These are phyloP conservation scores for Pseudozyma hubeiensis DNA, from an alignment of 1,284 basidiomycete species.

Conservation along the genomic window DNA sequence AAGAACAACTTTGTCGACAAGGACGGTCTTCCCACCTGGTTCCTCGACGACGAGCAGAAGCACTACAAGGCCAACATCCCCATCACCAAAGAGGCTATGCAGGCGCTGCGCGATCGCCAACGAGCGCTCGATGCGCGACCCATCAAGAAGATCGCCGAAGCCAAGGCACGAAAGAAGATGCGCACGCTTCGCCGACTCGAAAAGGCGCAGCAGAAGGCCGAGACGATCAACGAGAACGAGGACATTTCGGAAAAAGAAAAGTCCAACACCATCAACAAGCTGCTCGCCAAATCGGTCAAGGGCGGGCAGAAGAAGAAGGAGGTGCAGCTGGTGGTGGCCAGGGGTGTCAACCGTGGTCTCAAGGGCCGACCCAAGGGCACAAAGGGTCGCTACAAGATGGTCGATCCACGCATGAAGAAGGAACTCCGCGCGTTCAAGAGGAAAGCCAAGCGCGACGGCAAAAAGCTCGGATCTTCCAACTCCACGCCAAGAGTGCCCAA, in stretches of 20 bases:
- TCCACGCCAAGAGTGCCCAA: conserved; percentile 52
- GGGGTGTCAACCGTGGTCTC: conserved; percentile 86
- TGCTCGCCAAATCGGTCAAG: conserved; percentile 78
- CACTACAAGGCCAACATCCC: conserved; percentile 95
- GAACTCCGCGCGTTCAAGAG: conserved; percentile 66
- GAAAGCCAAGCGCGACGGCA: conserved; percentile 62
- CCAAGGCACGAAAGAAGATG: conserved; percentile 96
- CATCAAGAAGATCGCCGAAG: conserved; percentile 99
- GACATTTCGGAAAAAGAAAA: conserved; percentile 85
- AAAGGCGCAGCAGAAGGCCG: conserved; percentile 95
- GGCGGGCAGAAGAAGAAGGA: conserved; percentile 78
- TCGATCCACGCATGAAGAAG: conserved; percentile 67
- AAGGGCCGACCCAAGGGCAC: conserved; percentile 95
- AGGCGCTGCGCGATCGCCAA: conserved; percentile 86
- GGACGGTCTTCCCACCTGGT: conserved; percentile 93
- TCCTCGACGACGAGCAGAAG: conserved; percentile 94
- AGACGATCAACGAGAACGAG: conserved; percentile 87
- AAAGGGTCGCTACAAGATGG: conserved; percentile 75
- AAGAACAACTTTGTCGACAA: conserved; percentile 87
- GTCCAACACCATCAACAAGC: conserved; percentile 89
- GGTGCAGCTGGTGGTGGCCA: conserved; percentile 89
- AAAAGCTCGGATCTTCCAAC: conserved; percentile 61
- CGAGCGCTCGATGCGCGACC: conserved; percentile 94
- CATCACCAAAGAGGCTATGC: conserved; percentile 94
- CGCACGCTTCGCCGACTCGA: conserved; percentile 86